Conservation (phyloP, 768 basidiomycete species). For the Tricholoma saponaceum region DNA sequence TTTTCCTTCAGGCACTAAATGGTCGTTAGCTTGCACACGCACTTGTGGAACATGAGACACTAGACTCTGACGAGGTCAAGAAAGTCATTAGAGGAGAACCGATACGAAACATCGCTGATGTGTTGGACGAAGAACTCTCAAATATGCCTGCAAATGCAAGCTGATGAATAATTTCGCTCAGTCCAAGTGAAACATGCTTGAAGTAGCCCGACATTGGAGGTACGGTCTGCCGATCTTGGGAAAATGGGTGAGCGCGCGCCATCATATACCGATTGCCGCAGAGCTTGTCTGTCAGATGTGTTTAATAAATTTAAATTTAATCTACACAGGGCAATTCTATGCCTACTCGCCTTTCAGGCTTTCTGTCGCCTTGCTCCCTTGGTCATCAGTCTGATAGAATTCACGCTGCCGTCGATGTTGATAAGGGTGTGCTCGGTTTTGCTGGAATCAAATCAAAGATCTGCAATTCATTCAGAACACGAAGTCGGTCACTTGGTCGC, state of each 20-base stretch:
- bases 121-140: slow-evolving; percentile 54
- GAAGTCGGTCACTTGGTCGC: too few species aligned
- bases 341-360: background rate
- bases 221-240: background rate
- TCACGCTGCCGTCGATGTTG: too few species aligned
- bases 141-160: slow-evolving; percentile 20
- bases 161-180: background rate
- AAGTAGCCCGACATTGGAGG: background rate
- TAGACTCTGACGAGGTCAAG: slow-evolving; percentile 81
- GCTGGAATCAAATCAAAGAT: too few species aligned
- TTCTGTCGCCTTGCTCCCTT: background rate
- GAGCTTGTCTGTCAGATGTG: background rate
- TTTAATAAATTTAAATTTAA: background rate
- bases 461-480: too few species aligned
- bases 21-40: slow-evolving; percentile 74
- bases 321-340: background rate
- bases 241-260: background rate
- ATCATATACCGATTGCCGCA: background rate
- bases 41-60: slow-evolving; percentile 92
- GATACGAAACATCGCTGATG: slow-evolving; percentile 67
- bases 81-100: slow-evolving; percentile 82
- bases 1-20: slow-evolving; percentile 6
- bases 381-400: background rate
- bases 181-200: background rate
- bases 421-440: too few species aligned